phyloP scores from a whole-genome alignment of 2,329 filamentous ascomycete genomes.

The Macrophomina phaseolina region DNA sequence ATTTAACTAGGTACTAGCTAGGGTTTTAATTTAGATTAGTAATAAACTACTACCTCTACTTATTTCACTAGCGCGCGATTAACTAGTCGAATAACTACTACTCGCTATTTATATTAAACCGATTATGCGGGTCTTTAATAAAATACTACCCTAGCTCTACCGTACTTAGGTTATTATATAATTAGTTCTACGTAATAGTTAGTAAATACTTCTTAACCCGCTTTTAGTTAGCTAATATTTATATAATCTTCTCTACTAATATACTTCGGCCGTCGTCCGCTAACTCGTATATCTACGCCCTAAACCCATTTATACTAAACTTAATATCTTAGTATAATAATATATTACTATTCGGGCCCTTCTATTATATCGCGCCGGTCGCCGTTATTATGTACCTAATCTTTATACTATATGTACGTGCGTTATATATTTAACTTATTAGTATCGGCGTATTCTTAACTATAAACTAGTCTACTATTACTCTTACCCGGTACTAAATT shows the following conservation, averaged over 20 bases:
- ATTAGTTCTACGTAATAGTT: background rate
- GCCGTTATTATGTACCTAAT: slow-evolving; percentile 9
- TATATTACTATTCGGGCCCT: background rate
- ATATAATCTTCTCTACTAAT: slow-evolving; percentile 29
- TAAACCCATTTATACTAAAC: slow-evolving; percentile 30
- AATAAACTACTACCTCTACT: too few relatives aligned
- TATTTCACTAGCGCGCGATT: accelerated
- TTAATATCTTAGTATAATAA: slow-evolving; percentile 17
- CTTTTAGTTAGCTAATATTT: background rate
- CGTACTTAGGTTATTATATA: slow-evolving; percentile 25
- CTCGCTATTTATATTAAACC: accelerated
- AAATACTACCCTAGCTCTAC: background rate
- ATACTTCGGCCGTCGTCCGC: background rate
- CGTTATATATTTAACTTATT: slow-evolving; percentile 27
- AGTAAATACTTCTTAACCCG: background rate
- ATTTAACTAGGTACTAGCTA: too few relatives aligned
- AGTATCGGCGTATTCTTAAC: background rate
- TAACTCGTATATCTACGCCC: slow-evolving; percentile 28
- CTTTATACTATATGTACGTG: slow-evolving; percentile 24
- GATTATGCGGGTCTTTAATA: background rate
- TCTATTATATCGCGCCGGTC: slow-evolving; percentile 3
- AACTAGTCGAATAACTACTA: too few relatives aligned
- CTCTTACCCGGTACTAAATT: background rate
- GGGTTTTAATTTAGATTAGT: too few relatives aligned
- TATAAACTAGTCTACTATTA: slow-evolving; percentile 26